Base-by-base conservation (phyloP, 345 rosid species). In the Adansonia digitata region DNA sequence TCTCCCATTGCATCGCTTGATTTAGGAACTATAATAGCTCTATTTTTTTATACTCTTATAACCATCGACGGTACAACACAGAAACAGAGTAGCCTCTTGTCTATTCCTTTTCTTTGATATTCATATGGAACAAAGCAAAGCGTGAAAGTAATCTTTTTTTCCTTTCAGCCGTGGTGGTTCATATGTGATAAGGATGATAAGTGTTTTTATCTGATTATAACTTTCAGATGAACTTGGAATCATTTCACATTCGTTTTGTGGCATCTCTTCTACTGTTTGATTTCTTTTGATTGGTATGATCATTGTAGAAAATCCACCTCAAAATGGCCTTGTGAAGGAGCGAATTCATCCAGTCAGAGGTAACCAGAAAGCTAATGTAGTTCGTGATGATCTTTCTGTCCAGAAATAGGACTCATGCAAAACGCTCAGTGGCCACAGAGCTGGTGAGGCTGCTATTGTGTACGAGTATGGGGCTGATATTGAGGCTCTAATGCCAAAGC, bases 401-500 rank as follows among this genome's bases (percentile, higher is more conserved):
- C 82, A 81, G 68, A 84, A 81, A 78, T 90, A 89, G 15, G 87
- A 85, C 71, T 74, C 89, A 14, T 84, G 82, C 63, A 82, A 59
- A 82, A 86, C 89, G 1, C 82, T 91, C 56, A 86, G 84, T 73
- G 90, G 91, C 72, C 88, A 85, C 79, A 82, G 91, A 77, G 92
- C 94, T 52, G 94, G 91, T 62, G 93, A 91, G 82, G 94, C 92
- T 63, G 94, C 97, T 3, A 89, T 89, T 34, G 94, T 79, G 7
- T 89, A 89, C 64, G 97, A 88, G 86, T 89, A 91, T 62, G 97
- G 92, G 72, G 88, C 94, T 59, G 97, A 90, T 61, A 88, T 95
- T 45, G 91, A 93, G 84, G 90, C 99, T 18, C 74, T 89, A 63
- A 84, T 95, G 97, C 99, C 99, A 31, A 95, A 93, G 83, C 89